These are phyloP conservation scores for Hericium alpestre DNA, from an alignment of 768 basidiomycete genomes.

Conservation along the genomic window DNA sequence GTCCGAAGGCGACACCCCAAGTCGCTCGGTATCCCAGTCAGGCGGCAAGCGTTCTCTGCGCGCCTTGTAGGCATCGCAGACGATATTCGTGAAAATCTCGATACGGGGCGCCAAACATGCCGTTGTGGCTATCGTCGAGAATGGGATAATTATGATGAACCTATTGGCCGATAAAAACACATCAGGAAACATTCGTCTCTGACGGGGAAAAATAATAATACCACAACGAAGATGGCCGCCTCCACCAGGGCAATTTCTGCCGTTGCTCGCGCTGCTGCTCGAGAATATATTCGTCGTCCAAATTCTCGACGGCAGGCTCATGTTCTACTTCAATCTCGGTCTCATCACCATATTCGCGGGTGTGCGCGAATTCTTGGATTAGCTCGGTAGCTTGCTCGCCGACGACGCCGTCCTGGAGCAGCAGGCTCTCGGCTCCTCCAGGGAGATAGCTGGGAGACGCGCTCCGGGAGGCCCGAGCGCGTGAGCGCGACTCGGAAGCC, in stretches of 20 bases:
- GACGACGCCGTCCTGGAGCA: constrained; percentile 35
- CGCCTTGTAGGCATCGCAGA: constrained; percentile 37
- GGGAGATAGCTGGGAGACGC: constrained; percentile 17
- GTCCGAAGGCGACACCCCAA: neutral
- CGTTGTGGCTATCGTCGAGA: constrained; percentile 44
- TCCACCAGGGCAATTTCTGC: constrained; percentile 56
- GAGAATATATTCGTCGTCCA: constrained; percentile 12
- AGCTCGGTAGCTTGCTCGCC: constrained; percentile 37
- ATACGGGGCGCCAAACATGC: constrained; percentile 60
- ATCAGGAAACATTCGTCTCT: no score
- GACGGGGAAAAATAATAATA: constrained; percentile 22
- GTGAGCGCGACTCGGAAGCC: constrained; percentile 3
- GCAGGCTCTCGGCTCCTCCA: constrained; percentile 23
- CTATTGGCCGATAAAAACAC: constrained; percentile 24
- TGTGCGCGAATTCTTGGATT: constrained; percentile 34
- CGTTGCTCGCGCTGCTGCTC: constrained; percentile 13
- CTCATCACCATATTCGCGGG: constrained; percentile 25
- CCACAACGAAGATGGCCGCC: constrained; percentile 64
- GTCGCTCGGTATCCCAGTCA: neutral
- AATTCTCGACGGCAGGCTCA: constrained; percentile 10
- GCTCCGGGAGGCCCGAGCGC: constrained; percentile 15
- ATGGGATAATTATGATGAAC: constrained; percentile 44
- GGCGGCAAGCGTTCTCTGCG: no score
- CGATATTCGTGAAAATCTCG: constrained; percentile 65
- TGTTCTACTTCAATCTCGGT: constrained; percentile 18